These are phyloP conservation scores for Phytophthora kernoviae DNA, from an alignment of 352 stramenopile species.

Conservation along the genomic window DNA sequence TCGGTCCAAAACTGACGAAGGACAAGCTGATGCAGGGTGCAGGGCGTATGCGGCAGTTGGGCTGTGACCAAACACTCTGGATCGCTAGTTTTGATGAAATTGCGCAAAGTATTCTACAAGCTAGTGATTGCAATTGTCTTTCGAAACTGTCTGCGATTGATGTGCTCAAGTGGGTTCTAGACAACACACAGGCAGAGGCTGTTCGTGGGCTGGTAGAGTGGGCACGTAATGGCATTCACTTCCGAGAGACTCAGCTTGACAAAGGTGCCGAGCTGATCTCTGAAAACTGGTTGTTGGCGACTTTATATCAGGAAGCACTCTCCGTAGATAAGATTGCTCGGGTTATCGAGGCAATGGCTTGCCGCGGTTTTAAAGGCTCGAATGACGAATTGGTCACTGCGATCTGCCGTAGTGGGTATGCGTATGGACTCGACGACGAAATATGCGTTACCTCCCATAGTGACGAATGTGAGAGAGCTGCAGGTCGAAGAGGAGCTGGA, in stretches of 20 bases:
- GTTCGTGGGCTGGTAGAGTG: slow-evolving; percentile 74
- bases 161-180: slow-evolving; percentile 88
- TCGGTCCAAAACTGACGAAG: slow-evolving; percentile 88
- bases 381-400: slow-evolving; percentile 9
- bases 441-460: slow-evolving; percentile 44
- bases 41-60: slow-evolving; percentile 84
- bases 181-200: slow-evolving; percentile 80
- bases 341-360: slow-evolving; percentile 36
- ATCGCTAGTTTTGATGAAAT: slow-evolving; percentile 78
- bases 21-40: slow-evolving; percentile 95
- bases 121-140: slow-evolving; percentile 5
- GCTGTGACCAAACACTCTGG: slow-evolving; percentile 67
- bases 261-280: slow-evolving; percentile 34
- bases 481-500: slow-evolving; percentile 57
- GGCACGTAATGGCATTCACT: slow-evolving; percentile 80
- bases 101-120: slow-evolving; percentile 43
- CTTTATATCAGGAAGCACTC: slow-evolving; percentile 39
- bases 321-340: slow-evolving; percentile 34
- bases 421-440: slow-evolving; percentile 46
- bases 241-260: slow-evolving; percentile 33
- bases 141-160: slow-evolving; percentile 34
- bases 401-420: slow-evolving; percentile 17
- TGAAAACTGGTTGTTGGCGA: slow-evolving; percentile 57
- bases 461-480: slow-evolving; percentile 64
- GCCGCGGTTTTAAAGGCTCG: background rate